Conservation (phyloP, 1,284 basidiomycete species). For the Cronartium quercuum region DNA sequence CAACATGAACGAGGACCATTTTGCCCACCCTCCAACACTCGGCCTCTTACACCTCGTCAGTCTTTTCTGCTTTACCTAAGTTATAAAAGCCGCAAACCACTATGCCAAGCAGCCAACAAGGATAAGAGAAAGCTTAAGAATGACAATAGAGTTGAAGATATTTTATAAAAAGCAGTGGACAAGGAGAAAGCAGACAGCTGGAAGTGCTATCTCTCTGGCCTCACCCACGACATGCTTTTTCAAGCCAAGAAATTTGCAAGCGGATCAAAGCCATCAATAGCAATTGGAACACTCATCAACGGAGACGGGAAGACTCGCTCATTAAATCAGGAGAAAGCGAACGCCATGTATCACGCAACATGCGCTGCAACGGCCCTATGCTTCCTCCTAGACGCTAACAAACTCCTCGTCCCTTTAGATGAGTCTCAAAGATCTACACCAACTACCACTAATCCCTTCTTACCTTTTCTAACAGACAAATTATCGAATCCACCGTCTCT, state of each 20-base stretch:
- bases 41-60: too few species aligned
- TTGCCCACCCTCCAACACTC: too few species aligned
- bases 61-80: too few species aligned
- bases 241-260: neutral
- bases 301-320: neutral
- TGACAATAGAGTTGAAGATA: neutral
- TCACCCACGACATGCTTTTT: neutral
- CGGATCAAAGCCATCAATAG: neutral
- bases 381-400: neutral
- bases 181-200: neutral
- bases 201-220: neutral
- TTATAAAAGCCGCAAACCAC: neutral
- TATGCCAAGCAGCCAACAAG: neutral
- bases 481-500: neutral
- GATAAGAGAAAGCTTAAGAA: neutral
- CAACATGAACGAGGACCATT: too few species aligned
- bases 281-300: neutral
- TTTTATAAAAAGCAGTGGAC: neutral
- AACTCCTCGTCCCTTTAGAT: neutral
- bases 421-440: neutral
- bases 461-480: neutral
- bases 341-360: neutral
- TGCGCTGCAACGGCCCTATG: neutral
- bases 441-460: neutral
- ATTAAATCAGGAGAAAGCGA: neutral